A percentile compares a stretch with the other conserved stretches of the same genome.
These are phyloP conservation scores for Ganoderma resinaceum DNA, from an alignment of 1,284 basidiomycete genomes.

Conservation along the genomic window DNA sequence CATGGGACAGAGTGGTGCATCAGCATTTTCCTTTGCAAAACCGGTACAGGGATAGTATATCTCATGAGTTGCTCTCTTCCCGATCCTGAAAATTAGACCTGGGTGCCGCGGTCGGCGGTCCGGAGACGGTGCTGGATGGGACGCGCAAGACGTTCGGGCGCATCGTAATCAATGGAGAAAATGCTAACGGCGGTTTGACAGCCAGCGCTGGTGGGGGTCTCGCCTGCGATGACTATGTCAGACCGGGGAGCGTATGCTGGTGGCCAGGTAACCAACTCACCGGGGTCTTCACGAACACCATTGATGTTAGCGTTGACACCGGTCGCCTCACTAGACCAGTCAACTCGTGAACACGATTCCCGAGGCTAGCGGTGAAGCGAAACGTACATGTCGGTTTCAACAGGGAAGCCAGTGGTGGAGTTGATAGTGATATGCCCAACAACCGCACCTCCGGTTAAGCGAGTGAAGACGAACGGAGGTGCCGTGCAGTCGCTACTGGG, in stretches of 20 bases:
- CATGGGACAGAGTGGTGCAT: too few relatives aligned
- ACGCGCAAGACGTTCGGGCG: constrained; percentile 31
- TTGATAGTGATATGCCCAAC: constrained; percentile 33
- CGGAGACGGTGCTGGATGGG: constrained; percentile 34
- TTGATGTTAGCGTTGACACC: constrained; percentile 37
- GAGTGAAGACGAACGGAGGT: constrained; percentile 39
- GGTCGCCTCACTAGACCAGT: constrained; percentile 24
- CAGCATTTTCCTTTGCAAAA: too few relatives aligned
- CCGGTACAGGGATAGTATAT: too few relatives aligned
- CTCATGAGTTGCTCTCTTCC: background rate
- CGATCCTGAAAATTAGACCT: background rate
- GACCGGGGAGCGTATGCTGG: background rate
- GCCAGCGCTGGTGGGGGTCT: constrained; percentile 34
- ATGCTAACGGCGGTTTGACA: constrained; percentile 39
- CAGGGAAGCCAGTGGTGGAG: constrained; percentile 36
- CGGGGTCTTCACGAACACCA: constrained; percentile 35
- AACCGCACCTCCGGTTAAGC: constrained; percentile 36
- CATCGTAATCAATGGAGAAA: constrained; percentile 40
- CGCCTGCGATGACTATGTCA: constrained; percentile 24
- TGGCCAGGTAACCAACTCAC: constrained; percentile 22
- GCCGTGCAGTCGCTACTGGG: constrained; percentile 34
- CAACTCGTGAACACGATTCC: background rate
- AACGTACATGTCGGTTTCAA: constrained; percentile 31
- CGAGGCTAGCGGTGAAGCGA: too few relatives aligned
- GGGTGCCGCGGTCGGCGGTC: constrained; percentile 21